phyloP scores from a whole-genome alignment of 2,329 filamentous ascomycete genomes.

The Bipolaris victoriae region DNA sequence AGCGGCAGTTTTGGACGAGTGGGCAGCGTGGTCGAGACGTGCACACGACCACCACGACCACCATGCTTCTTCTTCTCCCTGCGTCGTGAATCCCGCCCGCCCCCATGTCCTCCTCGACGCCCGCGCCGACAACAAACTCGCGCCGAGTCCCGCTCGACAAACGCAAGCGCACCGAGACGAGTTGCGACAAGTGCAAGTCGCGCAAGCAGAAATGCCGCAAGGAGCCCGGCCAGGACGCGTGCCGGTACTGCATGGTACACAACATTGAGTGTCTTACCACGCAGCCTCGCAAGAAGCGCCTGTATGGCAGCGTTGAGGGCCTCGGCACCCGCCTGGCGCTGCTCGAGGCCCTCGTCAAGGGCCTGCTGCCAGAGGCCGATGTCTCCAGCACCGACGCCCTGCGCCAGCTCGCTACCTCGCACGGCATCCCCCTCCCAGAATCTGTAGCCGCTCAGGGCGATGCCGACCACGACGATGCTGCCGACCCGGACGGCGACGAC shows the following conservation, averaged over 20 bases:
- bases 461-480: constrained; percentile 25
- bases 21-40: constrained; percentile 6
- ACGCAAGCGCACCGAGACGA: constrained; percentile 54
- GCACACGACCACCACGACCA: not conserved
- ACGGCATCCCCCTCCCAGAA: constrained; percentile 51
- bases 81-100: constrained; percentile 12
- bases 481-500: constrained; percentile 43
- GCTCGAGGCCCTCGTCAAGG: constrained; percentile 54
- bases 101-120: constrained; percentile 15
- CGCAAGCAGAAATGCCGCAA: constrained; percentile 56
- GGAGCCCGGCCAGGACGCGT: constrained; percentile 47
- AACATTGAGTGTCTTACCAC: constrained; percentile 53
- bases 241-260: constrained; percentile 52
- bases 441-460: constrained; percentile 21
- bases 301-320: constrained; percentile 53
- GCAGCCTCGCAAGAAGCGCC: constrained; percentile 54
- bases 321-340: constrained; percentile 50
- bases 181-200: constrained; percentile 56
- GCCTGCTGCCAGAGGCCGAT: constrained; percentile 52
- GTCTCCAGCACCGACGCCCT: constrained; percentile 52
- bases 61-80: constrained; percentile 19
- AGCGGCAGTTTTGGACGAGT: constrained; percentile 6
- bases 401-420: constrained; percentile 47
- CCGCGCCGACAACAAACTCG: constrained; percentile 30
- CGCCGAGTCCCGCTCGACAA: constrained; percentile 53